These are phyloP conservation scores for Xylariales sp. DNA, from an alignment of 2,329 filamentous ascomycete species.

Conservation along the genomic window DNA sequence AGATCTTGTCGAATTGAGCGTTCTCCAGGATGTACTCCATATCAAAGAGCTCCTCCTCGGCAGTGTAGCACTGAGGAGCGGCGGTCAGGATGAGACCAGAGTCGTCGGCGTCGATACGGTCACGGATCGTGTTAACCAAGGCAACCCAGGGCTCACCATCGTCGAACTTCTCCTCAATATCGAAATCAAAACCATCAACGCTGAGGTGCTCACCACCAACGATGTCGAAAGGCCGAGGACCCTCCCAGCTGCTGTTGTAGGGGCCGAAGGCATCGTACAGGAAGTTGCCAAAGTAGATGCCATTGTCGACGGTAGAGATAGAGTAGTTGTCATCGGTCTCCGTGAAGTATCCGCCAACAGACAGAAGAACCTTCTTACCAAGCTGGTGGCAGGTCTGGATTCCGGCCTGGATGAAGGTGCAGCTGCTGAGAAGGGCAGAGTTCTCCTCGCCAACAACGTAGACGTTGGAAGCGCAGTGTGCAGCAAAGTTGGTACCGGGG, in stretches of 20 bases:
- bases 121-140: too few species aligned
- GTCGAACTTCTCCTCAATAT: slow-evolving; percentile 7
- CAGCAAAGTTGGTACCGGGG: slow-evolving; percentile 33
- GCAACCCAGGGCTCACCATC: too few species aligned
- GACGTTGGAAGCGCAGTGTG: slow-evolving; percentile 27
- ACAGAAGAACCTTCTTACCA: slow-evolving; percentile 61
- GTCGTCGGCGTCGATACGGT: too few species aligned
- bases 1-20: slow-evolving; percentile 31
- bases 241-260: neutral
- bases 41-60: slow-evolving; percentile 11
- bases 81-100: slow-evolving; percentile 18
- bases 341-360: slow-evolving; percentile 47
- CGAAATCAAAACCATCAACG: slow-evolving; percentile 20
- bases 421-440: slow-evolving; percentile 16
- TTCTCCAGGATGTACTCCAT: slow-evolving; percentile 37
- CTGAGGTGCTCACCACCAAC: neutral
- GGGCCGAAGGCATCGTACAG: slow-evolving; percentile 4
- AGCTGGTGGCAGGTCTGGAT: slow-evolving; percentile 46
- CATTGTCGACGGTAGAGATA: slow-evolving; percentile 5
- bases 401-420: slow-evolving; percentile 16
- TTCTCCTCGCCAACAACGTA: slow-evolving; percentile 20
- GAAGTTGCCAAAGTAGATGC: slow-evolving; percentile 3
- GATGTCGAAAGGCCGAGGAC: slow-evolving; percentile 6
- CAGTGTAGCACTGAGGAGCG: slow-evolving; percentile 38
- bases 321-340: slow-evolving; percentile 23